phyloP scores from a whole-genome alignment of 805 yeast genomes.

The Myxozyma geophila region DNA sequence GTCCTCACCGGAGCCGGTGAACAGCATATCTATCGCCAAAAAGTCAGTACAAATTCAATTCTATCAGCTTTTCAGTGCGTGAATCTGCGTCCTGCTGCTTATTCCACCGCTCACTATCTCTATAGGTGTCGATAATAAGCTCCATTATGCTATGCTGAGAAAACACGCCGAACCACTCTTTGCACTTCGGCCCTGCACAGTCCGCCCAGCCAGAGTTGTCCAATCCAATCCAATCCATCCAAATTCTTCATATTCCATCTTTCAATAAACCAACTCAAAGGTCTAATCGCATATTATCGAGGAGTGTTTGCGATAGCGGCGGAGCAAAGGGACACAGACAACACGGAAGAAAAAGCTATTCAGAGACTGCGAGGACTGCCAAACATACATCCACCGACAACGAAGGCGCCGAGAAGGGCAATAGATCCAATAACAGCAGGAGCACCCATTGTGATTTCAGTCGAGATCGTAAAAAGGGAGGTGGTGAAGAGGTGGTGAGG shows the following conservation, averaged over 20 bases:
- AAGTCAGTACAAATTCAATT: background rate
- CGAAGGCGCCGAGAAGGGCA: slow-evolving; percentile 43
- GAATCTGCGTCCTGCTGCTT: background rate
- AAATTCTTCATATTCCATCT: background rate
- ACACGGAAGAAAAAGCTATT: slow-evolving; percentile 9
- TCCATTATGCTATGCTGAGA: too few species aligned
- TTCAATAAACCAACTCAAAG: background rate
- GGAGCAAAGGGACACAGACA: background rate
- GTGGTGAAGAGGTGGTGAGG: slow-evolving; percentile 4
- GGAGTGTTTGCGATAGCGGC: background rate
- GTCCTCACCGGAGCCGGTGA: slow-evolving; percentile 89
- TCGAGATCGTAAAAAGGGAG: slow-evolving; percentile 2
- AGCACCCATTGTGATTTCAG: slow-evolving; percentile 34
- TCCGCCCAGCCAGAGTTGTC: background rate
- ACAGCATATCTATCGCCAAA: slow-evolving; percentile 58
- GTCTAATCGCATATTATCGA: background rate
- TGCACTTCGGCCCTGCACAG: background rate
- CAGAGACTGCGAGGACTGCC: background rate
- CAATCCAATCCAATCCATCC: background rate
- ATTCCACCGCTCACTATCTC: background rate
- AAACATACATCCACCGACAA: slow-evolving; percentile 48
- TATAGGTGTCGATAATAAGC: too few species aligned
- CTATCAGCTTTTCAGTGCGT: background rate
- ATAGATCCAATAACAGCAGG: slow-evolving; percentile 41
- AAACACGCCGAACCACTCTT: too few species aligned